phyloP scores from a whole-genome alignment of 192 early-diverging fungal species.

The Coemansia sp. region DNA sequence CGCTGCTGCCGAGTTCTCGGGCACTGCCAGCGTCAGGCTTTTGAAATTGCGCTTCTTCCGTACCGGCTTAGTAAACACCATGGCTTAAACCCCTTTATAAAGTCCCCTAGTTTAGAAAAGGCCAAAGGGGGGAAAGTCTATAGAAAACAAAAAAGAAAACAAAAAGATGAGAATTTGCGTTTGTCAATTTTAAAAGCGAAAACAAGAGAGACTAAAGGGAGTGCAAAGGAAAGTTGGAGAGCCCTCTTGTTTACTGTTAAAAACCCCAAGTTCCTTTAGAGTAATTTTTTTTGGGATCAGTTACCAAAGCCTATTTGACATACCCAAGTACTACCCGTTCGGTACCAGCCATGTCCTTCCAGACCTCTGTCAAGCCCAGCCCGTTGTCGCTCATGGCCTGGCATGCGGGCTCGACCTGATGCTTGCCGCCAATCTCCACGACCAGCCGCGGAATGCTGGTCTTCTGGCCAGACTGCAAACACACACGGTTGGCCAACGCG shows the following conservation, averaged over 20 bases:
- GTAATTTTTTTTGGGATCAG: too few species aligned
- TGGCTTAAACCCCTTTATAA: not conserved
- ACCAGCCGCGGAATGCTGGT: constrained; percentile 62
- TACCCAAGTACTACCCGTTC: constrained; percentile 65
- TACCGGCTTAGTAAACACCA: constrained; percentile 44
- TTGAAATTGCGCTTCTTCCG: constrained; percentile 58
- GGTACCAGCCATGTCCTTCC: constrained; percentile 75
- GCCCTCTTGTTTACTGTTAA: too few species aligned
- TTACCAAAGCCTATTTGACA: too few species aligned
- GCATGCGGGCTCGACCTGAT: constrained; percentile 60
- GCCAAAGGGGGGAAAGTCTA: not conserved
- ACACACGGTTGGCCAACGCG: constrained; percentile 17
- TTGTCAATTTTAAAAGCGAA: not conserved
- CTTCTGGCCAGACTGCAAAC: not conserved
- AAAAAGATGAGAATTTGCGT: not conserved
- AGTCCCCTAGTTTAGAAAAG: not conserved
- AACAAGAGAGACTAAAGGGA: too few species aligned
- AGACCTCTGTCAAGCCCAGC: constrained; percentile 60
- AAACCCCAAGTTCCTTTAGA: too few species aligned
- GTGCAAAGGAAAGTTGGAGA: too few species aligned
- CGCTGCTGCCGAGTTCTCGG: constrained; percentile 18
- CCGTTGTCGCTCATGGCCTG: constrained; percentile 54
- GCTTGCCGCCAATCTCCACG: constrained; percentile 77
- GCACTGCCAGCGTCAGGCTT: constrained; percentile 41
- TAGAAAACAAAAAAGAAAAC: constrained; percentile 1